Evolutionary conservation across 2,329 filamentous ascomycete genomes (phyloP).

Genomic region (Fusarium pseudonygamai): DNA sequence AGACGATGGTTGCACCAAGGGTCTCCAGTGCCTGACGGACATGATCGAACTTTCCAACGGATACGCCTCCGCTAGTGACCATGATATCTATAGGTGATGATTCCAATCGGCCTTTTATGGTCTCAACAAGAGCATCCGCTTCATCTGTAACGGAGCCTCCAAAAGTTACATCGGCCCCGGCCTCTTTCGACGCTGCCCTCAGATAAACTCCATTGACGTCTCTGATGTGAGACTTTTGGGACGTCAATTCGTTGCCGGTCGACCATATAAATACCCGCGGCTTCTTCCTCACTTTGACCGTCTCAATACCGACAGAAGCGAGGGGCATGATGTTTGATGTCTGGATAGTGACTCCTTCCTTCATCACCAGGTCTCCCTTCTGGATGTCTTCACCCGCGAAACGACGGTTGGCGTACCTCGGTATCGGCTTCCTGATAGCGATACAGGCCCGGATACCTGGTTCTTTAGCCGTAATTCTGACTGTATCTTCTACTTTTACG

Average conservation of each 20-base stretch:
- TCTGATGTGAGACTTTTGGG: background rate
- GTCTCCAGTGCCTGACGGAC: background rate
- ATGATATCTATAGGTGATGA: background rate
- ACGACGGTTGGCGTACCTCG: background rate
- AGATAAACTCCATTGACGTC: background rate
- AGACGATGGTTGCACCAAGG: background rate
- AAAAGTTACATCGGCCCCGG: background rate
- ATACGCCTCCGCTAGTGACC: background rate
- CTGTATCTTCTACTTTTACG: background rate
- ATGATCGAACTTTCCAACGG: background rate
- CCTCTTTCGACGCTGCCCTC: background rate
- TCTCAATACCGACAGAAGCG: background rate
- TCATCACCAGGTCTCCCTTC: background rate
- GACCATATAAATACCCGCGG: background rate
- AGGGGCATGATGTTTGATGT: background rate
- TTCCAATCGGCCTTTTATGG: background rate
- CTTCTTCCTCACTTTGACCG: fast-evolving
- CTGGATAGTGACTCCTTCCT: background rate
- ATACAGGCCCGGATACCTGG: fast-evolving
- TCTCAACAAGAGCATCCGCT: background rate
- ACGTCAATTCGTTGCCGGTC: background rate
- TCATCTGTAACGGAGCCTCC: background rate
- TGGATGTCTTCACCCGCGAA: background rate
- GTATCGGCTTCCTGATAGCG: fast-evolving
- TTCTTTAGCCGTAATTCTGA: fast-evolving